Evolutionary conservation across 2,329 filamentous ascomycete species (phyloP), one percentile per base, ranked within the genome.

Genomic region (Botryosphaeria dothidea): DNA sequence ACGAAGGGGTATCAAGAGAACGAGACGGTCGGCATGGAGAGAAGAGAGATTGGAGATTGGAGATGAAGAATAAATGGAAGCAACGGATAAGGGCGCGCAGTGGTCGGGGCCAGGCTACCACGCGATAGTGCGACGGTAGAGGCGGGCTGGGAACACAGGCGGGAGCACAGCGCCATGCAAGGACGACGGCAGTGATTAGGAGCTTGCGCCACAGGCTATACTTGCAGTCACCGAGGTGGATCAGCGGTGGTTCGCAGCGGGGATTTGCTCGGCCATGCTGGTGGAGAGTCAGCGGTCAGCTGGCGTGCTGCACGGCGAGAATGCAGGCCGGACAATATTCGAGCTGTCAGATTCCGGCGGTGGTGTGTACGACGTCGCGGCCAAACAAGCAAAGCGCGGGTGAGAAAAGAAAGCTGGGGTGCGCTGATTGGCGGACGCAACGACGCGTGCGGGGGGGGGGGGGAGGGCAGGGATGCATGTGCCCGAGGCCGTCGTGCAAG

Each of bases 81-180:
- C 23, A 49, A n/a, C n/a, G n/a, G 21, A 7, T 25, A 48, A 9
- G 11, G 23, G 46, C 23, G 13, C 21, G 0, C 46, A n/a, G 2
- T 17, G 25, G 13, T 56, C n/a, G 21, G 34, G 54, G 19, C 36
- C 34, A 31, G 54, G 36, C 36, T 41, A 34, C 54, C 56, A 60
- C 56, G 56, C 41, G 56, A 48, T 57, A 41, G 54, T 57, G 54
- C 54, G 54, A 57, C 52, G 23, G 41, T 17, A 13, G 27, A 60
- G 34, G 51, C 51, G 38, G 51, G 21, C 34, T 56, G 51, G 51
- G 36, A 17, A n/a, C 31, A 56, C 52, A 38, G 48, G n/a, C 29
- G 29, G 7, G 49, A 19, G 15, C 52, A 56, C 52, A 29, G 31
- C 31, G 52, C 52, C 15, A 56, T 41, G 34, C 52, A 56, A 41